phyloP scores from a whole-genome alignment of 768 basidiomycete species.

The Calocybe gangraenosa region DNA sequence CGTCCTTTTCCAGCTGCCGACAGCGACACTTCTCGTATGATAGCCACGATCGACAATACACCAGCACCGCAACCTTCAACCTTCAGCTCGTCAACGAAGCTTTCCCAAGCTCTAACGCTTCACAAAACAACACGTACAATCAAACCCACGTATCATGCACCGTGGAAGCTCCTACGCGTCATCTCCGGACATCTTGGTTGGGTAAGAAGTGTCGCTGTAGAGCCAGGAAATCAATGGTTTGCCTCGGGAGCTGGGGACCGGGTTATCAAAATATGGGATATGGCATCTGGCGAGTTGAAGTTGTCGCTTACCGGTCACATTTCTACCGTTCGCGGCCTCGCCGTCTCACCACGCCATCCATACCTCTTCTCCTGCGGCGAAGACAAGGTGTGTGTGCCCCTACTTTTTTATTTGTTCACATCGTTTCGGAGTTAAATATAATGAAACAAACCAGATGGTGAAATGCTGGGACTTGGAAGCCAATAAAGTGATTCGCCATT shows the following conservation, averaged over 20 bases:
- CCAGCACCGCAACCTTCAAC: constrained; percentile 67
- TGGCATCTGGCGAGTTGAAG: constrained; percentile 96
- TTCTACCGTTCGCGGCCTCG: constrained; percentile 91
- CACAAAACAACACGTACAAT: constrained; percentile 93
- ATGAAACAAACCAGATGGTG: constrained; percentile 70
- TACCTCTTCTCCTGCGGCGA: constrained; percentile 98
- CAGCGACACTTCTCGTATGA: constrained; percentile 58
- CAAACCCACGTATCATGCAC: constrained; percentile 93
- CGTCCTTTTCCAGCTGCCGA: constrained; percentile 28
- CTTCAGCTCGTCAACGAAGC: constrained; percentile 55
- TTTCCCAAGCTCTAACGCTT: constrained; percentile 86
- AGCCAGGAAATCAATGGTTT: constrained; percentile 99
- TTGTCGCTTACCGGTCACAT: constrained; percentile 98
- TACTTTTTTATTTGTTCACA: not conserved
- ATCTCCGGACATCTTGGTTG: constrained; percentile 98
- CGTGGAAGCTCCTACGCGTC: constrained; percentile 94
- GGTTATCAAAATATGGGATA: constrained; percentile 98
- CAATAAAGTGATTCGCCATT: constrained; percentile 98
- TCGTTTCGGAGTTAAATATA: not conserved
- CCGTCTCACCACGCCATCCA: constrained; percentile 89
- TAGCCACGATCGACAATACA: constrained; percentile 72
- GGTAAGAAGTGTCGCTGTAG: constrained; percentile 94
- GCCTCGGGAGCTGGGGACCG: constrained; percentile 97
- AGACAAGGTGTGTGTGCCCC: constrained; percentile 74
- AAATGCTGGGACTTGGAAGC: constrained; percentile 99